Base-by-base conservation (phyloP, 2,329 filamentous ascomycete species). In the Didymella segeticola region DNA sequence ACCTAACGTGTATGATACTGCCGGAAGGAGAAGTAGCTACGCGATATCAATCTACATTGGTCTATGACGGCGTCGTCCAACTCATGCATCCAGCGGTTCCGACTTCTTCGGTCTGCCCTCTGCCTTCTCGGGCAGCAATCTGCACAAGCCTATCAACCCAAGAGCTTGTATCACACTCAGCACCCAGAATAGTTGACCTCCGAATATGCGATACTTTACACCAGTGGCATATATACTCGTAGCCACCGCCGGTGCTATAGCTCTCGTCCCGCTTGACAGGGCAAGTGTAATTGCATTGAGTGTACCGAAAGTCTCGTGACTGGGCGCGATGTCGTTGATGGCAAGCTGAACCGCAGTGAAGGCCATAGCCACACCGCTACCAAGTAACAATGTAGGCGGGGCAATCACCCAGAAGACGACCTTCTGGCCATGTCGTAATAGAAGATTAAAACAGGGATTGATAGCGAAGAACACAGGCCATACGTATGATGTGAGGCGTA, bases 281-380 rank as follows among this genome's bases (percentile, higher is more conserved):
- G 88, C 88, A 52, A 93, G 76, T 0, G 84, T 82, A 1, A 91
- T 63, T 0, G 87, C 87, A 62, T 93, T 93, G 23, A 95, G 76
- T 0, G 85, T 91, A 0, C 87, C 89, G 9, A 93, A 77, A 0
- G 85, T 82, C 34, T 79, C 78, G 1, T 84, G 81, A 9, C 80
- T 84, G 0, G 90, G 90, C 0, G 86, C 82, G 2, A 89, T 83
- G 53, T 93, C 89, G 71, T 93, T 93, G 26, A 93, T 68, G 0
- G 86, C 85, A 8, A 93, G 84, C 77, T 93, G 89, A 1, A 87
- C 81, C 1, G 80, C 86, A 0, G 88, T 92, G 67, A 89, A 89
- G 2, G 82, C 79, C 88, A 90, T 91, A 42, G 80, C 81, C 0
- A 90, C 83, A 1, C 86, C 85, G 11, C 81, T 81, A 0, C 86